Evolutionary conservation across 2,329 filamentous ascomycete species (phyloP), one percentile per base, ranked within the genome.

Genomic region (Colletotrichum sp.): DNA sequence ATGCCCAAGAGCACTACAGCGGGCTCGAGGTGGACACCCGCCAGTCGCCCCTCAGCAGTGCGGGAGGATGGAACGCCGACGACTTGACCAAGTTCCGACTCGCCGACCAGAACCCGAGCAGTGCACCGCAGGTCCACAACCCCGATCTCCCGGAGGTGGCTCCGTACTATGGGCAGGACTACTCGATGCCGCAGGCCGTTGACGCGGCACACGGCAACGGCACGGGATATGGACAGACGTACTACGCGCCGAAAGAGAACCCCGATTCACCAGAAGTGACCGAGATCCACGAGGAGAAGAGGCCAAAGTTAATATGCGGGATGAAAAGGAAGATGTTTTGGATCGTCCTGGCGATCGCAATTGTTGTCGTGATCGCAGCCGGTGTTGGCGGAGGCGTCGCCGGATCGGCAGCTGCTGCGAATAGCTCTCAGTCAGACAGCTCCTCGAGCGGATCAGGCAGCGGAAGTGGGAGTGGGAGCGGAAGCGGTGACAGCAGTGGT

Each of bases 381-480:
- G 67, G 60, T 3, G 72, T 77, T 8, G 77, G 77, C 15, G 71
- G 68, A 34, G 77, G 77, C 12, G 68, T 78, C 18, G 77, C 75
- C 10, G 69, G 30, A 9, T 55, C 68, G 10, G 21, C 70, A 28
- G 63, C 76, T 2, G 62, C 65, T 12, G n/a, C 49, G 26, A 63
- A 76, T 34, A 76, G 39, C 21, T 68, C 73, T 9, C 71, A 75
- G n/a, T 24, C 59, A 18, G 63, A 73, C 39, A 26, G 60, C n/a
- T 64, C 73, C 1, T 63, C 63, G 10, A 55, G 28, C 36, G 55
- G 63, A 39, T 62, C 62, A 1, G 55, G 30, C 8, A 66, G 32
- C 32, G 72, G 34, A n/a, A 26, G 36, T n/a, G 63, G 68, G 1
- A 64, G 18, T n/a, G 68, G 68, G 2, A 13, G 67, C 5, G 67